Percentiles rank a stretch among this genome's conserved stretches.
Conservation (phyloP, 345 rosid species). For the Microthlaspi erraticum region DNA sequence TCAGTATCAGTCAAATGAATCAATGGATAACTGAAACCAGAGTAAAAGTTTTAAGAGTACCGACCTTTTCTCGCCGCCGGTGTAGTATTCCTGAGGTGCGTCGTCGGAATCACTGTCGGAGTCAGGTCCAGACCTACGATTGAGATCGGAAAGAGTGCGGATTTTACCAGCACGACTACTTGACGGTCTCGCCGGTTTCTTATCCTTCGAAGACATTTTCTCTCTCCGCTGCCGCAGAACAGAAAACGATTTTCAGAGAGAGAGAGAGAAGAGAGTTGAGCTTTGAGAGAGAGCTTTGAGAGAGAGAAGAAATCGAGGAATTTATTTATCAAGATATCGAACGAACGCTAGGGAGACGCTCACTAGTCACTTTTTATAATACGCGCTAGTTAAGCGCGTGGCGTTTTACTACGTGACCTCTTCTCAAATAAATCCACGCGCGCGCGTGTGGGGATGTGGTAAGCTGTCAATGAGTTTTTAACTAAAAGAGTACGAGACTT, state of each 20-base stretch:
- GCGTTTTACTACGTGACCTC: too few relatives aligned
- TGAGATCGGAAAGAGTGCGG: constrained; percentile 91
- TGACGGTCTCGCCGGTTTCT: constrained; percentile 71
- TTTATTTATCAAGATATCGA: constrained; percentile 20
- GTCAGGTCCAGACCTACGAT: constrained; percentile 76
- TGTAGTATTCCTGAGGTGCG: constrained; percentile 86
- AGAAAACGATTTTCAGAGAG: background rate
- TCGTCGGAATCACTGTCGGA: constrained; percentile 92
- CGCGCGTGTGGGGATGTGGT: background rate
- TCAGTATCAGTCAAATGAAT: background rate
- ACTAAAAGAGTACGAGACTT: background rate
- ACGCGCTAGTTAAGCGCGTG: constrained; percentile 40
- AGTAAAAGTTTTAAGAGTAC: constrained; percentile 15
- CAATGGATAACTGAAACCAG: background rate
- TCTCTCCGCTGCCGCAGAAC: background rate
- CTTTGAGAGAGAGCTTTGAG: constrained; percentile 23
- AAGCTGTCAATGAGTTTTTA: background rate
- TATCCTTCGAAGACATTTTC: constrained; percentile 75
- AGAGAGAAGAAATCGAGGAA: background rate
- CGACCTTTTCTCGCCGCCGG: constrained; percentile 97
- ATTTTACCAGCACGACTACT: constrained; percentile 65
- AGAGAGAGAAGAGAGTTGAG: background rate
- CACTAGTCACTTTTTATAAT: constrained; percentile 18
- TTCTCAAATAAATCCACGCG: constrained; percentile 10
- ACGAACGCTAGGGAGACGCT: constrained; percentile 38